These are phyloP conservation scores for Lipomyces lipofer DNA, from an alignment of 805 yeast genomes.

Conservation along the genomic window DNA sequence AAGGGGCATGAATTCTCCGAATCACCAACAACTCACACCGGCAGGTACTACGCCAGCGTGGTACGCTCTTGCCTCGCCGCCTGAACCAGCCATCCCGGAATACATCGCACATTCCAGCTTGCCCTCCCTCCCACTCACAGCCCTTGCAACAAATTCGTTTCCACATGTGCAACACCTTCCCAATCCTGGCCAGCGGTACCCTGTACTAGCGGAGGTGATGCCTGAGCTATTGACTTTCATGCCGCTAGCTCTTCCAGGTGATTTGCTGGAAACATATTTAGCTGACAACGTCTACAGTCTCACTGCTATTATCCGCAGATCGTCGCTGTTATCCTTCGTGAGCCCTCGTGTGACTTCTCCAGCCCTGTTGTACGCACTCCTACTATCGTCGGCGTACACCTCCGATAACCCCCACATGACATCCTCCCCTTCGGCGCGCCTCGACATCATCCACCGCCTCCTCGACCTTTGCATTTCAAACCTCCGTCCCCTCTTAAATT, in stretches of 20 bases:
- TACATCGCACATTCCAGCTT: conserved; percentile 11
- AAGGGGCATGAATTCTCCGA: background rate
- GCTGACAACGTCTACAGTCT: conserved; percentile 35
- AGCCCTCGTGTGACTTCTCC: conserved; percentile 32
- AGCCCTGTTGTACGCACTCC: conserved; percentile 34
- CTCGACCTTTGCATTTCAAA: conserved; percentile 34
- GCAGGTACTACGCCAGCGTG: conserved; percentile 12
- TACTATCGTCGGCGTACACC: conserved; percentile 38
- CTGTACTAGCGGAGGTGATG: conserved; percentile 32
- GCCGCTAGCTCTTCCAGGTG: conserved; percentile 33
- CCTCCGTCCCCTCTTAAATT: conserved; percentile 32
- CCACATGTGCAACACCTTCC: conserved; percentile 6
- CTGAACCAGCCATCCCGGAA: conserved; percentile 18
- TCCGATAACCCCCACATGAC: conserved; percentile 37
- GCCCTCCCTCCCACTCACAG: background rate
- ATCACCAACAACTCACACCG: background rate
- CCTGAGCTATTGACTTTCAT: conserved; percentile 26
- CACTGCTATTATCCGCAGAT: conserved; percentile 34
- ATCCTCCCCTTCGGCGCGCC: conserved; percentile 35
- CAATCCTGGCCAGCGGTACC: conserved; percentile 20
- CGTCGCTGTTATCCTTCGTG: conserved; percentile 31
- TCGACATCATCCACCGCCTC: conserved; percentile 33
- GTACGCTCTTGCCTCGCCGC: conserved; percentile 19
- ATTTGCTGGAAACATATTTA: conserved; percentile 37
- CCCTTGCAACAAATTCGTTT: too few relatives aligned